phyloP scores from a whole-genome alignment of 2,329 filamentous ascomycete genomes.

The Colletotrichum navitas region DNA sequence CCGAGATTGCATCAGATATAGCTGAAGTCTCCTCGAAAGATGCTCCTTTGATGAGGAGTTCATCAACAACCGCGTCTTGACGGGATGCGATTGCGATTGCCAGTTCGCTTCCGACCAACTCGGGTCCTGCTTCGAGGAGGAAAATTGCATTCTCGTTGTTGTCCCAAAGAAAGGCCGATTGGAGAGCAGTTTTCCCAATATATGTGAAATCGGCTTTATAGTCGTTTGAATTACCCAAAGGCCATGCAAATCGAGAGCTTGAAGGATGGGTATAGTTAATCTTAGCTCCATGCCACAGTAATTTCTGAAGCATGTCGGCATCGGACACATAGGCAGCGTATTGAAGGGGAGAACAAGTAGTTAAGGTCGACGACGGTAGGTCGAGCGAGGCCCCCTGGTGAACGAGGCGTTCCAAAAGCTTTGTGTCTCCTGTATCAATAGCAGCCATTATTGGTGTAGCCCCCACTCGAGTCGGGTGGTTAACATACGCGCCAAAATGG shows the following conservation, averaged over 20 bases:
- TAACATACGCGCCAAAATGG: neutral
- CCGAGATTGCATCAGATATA: neutral
- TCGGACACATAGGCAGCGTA: neutral
- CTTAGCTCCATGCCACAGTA: neutral
- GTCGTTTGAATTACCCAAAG: too few species aligned
- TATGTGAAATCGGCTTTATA: too few species aligned
- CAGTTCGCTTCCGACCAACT: neutral
- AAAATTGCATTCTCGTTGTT: neutral
- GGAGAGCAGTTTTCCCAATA: neutral
- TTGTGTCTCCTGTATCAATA: neutral
- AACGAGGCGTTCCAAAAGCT: neutral
- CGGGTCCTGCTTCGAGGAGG: neutral
- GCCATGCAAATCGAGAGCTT: neutral
- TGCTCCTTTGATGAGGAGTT: neutral
- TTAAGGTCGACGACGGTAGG: accelerated
- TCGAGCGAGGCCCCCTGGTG: neutral
- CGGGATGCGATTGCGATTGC: neutral
- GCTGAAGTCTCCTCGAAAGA: neutral
- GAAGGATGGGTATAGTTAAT: neutral
- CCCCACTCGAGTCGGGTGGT: accelerated
- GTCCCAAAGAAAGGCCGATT: neutral
- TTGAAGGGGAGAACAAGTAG: neutral
- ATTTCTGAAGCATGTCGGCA: neutral
- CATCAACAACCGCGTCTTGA: neutral
- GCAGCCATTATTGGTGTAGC: neutral